These are phyloP conservation scores for Acer negundo DNA, from an alignment of 345 rosid genomes.

Conservation along the genomic window DNA sequence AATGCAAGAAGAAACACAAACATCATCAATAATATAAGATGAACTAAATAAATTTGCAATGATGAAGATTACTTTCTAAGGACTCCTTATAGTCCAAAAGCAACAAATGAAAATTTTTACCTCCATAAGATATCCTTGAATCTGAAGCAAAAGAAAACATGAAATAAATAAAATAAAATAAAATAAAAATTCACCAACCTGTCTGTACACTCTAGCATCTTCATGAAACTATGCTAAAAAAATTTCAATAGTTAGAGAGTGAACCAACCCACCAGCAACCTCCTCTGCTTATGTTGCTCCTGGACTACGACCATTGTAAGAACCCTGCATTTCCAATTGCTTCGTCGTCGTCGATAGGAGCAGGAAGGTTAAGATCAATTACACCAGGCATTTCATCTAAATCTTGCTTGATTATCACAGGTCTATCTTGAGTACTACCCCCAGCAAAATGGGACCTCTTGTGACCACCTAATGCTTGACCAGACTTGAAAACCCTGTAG, in stretches of 20 bases:
- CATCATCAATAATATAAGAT: not conserved
- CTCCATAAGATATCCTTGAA: constrained; percentile 33
- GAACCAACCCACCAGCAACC: constrained; percentile 10
- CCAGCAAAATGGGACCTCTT: constrained; percentile 95
- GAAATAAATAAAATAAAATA: constrained; percentile 17
- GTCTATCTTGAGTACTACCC: constrained; percentile 52
- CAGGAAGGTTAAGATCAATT: constrained; percentile 93
- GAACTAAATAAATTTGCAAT: not conserved
- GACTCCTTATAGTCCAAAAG: constrained; percentile 24
- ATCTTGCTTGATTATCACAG: constrained; percentile 51
- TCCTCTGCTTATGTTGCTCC: constrained; percentile 13
- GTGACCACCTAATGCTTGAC: constrained; percentile 96
- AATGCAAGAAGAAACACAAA: constrained; percentile 2
- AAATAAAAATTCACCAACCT: constrained; percentile 31
- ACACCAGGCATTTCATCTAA: constrained; percentile 47
- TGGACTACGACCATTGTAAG: constrained; percentile 33
- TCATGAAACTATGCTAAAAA: constrained; percentile 27
- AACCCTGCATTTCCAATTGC: constrained; percentile 34
- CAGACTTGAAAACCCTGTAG: constrained; percentile 81
- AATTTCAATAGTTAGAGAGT: constrained; percentile 5
- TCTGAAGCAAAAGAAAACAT: constrained; percentile 33
- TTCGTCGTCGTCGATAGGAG: constrained; percentile 56
- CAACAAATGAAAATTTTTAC: constrained; percentile 29
- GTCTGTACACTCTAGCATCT: constrained; percentile 41
- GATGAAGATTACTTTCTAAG: not conserved